Evolutionary conservation across 768 basidiomycete genomes (phyloP), one percentile per base, ranked within the genome.

Genomic region (Suillus paluster): DNA sequence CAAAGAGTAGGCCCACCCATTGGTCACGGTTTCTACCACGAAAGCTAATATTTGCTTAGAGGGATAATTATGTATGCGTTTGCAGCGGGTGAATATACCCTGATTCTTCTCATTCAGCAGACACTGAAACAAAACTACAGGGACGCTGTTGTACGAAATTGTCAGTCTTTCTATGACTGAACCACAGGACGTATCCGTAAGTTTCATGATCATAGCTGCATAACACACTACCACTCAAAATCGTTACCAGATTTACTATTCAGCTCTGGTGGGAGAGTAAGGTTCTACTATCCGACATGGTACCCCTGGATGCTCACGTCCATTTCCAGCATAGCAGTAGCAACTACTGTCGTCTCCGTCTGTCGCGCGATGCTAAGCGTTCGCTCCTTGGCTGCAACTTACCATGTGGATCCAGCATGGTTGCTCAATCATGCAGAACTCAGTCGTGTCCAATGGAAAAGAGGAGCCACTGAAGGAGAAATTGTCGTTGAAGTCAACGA

Each of bases 401-500:
- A 78, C 21, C 77, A 80, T 36, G 78, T 81, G 8, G 77, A 79
- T 39, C 74, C 79, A 2, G 73, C 74, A 12, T 82, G 78, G 80
- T 69, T 83, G 9, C 73, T 84, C 25, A 82, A 74, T 65, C 76
- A 79, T 62, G 75, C 78, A 7, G 81, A 83, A 68, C 72, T 83
- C 27, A 78, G 76, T 44, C 79, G 81, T 27, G 75, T 83, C 4
- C 73, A 67, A 1, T 81, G 79, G 77, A 74, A 71, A 27, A 68
- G 33, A 12, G 81, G 80, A 9, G 63, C 65, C 9, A 73, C 64
- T 33, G 76, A 77, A 45, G 76, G 79, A 15, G 81, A 81, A 61
- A 69, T 82, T 21, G 23, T 67, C 17, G 70, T 70, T 21, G 70
- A 68, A 53, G 34, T 59, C 15, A 21, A 10, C 9, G 34, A 36